A percentile compares a stretch with the other conserved stretches of the same genome.
Evolutionary conservation across 371 early-diverging fungal genomes (phyloP).

Genomic region (Saksenaea oblongispora): DNA sequence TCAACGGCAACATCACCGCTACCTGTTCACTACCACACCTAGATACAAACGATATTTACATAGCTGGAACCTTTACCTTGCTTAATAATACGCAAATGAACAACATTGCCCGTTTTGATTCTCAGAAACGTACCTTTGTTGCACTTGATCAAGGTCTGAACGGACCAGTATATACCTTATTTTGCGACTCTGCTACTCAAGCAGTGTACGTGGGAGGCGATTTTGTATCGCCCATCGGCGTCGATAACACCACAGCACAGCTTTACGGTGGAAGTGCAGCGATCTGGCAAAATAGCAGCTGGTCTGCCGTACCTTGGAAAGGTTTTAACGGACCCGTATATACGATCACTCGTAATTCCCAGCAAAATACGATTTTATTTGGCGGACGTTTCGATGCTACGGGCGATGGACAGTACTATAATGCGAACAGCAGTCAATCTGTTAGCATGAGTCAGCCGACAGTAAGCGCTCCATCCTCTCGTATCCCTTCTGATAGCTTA

Average conservation of each 20-base stretch:
- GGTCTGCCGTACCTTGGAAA: conserved; percentile 57
- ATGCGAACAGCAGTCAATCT: conserved; percentile 32
- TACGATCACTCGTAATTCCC: conserved; percentile 29
- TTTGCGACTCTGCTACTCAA: conserved; percentile 51
- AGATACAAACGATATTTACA: conserved; percentile 24
- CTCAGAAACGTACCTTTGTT: conserved; percentile 33
- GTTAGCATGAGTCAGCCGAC: conserved; percentile 34
- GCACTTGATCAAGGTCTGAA: conserved; percentile 66
- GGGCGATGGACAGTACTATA: conserved; percentile 37
- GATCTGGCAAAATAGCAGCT: conserved; percentile 45
- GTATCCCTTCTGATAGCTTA: conserved; percentile 14
- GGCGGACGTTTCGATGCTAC: conserved; percentile 48
- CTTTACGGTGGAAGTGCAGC: conserved; percentile 50
- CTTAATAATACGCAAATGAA: conserved; percentile 28
- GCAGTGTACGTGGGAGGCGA: conserved; percentile 60
- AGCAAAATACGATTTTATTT: conserved; percentile 34
- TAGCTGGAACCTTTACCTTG: conserved; percentile 49
- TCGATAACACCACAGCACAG: conserved; percentile 15
- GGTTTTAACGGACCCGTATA: conserved; percentile 53
- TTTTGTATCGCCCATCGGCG: conserved; percentile 37
- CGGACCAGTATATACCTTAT: conserved; percentile 63
- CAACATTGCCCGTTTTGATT: conserved; percentile 57
- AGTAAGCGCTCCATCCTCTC: conserved; percentile 18
- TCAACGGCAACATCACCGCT: conserved; percentile 10
- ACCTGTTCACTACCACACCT: not conserved